Percentiles rank a stretch among this genome's conserved stretches.
Conservation (phyloP, 371 early-diverging fungal genomes). For the Fennellomyces sp. region DNA sequence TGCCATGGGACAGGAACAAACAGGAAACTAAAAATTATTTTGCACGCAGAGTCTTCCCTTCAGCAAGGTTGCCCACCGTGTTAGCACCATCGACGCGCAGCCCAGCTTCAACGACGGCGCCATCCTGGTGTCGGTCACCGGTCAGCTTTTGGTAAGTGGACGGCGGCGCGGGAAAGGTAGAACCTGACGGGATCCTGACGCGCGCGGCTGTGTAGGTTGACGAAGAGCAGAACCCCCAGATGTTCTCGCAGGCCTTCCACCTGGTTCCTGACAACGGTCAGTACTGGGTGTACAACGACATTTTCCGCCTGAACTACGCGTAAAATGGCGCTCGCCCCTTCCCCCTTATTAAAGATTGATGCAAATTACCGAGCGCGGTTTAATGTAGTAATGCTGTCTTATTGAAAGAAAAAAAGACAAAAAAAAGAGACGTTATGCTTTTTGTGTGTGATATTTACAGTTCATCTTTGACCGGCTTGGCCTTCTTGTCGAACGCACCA, state of each 20-base stretch:
- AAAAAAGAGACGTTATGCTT: conserved; percentile 1
- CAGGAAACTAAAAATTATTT: too few relatives aligned
- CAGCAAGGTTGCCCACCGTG: conserved; percentile 67
- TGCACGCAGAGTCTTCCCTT: conserved; percentile 76
- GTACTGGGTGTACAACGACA: conserved; percentile 78
- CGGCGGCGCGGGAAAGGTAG: too few relatives aligned
- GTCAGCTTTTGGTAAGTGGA: conserved; percentile 80
- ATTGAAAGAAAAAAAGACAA: neutral
- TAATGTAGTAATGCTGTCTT: too few relatives aligned
- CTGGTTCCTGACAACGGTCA: conserved; percentile 63
- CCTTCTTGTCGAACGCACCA: conserved; percentile 51
- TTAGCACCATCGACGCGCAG: conserved; percentile 81
- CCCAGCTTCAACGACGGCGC: conserved; percentile 54
- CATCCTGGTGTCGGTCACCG: conserved; percentile 84
- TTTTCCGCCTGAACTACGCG: conserved; percentile 79
- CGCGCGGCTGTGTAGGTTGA: conserved; percentile 58
- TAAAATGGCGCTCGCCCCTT: neutral
- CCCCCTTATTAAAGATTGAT: too few relatives aligned
- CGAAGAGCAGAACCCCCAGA: conserved; percentile 74
- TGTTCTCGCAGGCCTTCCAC: conserved; percentile 87
- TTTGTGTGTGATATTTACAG: conserved; percentile 10
- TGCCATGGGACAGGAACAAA: too few relatives aligned
- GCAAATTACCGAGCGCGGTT: too few relatives aligned
- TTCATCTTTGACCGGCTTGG: conserved; percentile 32
- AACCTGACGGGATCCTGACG: neutral